Conservation (phyloP, 202 grass and related monocot genomes). For the Bolboschoenoplectus hybrid region DNA sequence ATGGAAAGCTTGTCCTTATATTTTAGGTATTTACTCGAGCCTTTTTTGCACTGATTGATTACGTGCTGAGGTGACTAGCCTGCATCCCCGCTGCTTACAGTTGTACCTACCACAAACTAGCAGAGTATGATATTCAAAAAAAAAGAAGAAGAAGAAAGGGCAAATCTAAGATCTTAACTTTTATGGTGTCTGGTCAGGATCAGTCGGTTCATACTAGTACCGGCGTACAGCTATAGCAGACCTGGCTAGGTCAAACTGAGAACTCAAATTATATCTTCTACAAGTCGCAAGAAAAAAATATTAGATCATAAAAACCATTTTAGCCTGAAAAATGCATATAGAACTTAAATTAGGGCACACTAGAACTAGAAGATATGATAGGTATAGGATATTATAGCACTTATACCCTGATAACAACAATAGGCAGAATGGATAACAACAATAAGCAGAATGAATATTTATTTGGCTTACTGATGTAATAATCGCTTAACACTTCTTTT, state of each 20-base stretch:
- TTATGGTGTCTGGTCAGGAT: constrained; percentile 20
- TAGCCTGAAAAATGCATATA: too few relatives aligned
- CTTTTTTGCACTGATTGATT: not conserved
- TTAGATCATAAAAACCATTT: not conserved
- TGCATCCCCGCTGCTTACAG: not conserved
- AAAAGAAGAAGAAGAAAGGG: not conserved
- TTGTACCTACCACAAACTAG: not conserved
- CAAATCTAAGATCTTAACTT: not conserved
- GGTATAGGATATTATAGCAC: not conserved
- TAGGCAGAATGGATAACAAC: not conserved
- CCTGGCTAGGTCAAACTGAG: not conserved
- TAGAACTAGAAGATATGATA: constrained; percentile 6
- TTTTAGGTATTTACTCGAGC: constrained; percentile 56
- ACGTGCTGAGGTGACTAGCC: not conserved
- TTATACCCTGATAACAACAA: constrained; percentile 10
- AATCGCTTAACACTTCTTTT: constrained; percentile 18
- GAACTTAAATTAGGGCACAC: not conserved
- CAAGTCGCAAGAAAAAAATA: not conserved
- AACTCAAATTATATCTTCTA: not conserved
- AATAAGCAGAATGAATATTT: constrained; percentile 11
- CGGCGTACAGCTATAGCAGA: not conserved
- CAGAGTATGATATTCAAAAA: not conserved
- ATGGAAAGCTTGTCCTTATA: constrained; percentile 85
- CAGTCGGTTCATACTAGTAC: not conserved
- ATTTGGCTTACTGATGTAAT: not conserved